Evolutionary conservation across 2,329 filamentous ascomycete species (phyloP).

Genomic region (Zasmidium angulare): DNA sequence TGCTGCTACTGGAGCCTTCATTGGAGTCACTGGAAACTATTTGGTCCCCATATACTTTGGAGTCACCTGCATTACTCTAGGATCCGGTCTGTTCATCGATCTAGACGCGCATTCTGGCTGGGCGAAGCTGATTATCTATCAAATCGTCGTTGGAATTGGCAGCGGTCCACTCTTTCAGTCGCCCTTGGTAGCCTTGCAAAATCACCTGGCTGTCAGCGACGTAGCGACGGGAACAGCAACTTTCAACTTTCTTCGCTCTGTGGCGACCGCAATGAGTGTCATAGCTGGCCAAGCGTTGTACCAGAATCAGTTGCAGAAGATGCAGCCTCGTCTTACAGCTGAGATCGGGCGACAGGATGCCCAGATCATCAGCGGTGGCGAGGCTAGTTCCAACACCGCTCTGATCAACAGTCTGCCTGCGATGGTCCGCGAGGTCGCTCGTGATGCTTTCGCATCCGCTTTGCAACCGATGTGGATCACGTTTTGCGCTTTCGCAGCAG

Average conservation of each 20-base stretch:
- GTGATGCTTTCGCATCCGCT: slow-evolving; percentile 42
- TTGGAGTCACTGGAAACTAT: slow-evolving; percentile 46
- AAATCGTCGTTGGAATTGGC: slow-evolving; percentile 61
- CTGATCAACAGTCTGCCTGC: slow-evolving; percentile 54
- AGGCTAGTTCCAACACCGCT: slow-evolving; percentile 60
- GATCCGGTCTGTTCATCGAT: slow-evolving; percentile 34
- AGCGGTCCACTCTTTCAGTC: slow-evolving; percentile 67
- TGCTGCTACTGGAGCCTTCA: slow-evolving; percentile 37
- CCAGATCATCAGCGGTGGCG: slow-evolving; percentile 56
- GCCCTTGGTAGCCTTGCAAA: slow-evolving; percentile 65
- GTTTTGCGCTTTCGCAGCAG: slow-evolving; percentile 40
- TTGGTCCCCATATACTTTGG: slow-evolving; percentile 54
- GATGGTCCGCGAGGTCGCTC: slow-evolving; percentile 37
- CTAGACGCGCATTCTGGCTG: slow-evolving; percentile 10
- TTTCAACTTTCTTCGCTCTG: slow-evolving; percentile 64
- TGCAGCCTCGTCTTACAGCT: slow-evolving; percentile 48
- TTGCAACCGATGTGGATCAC: slow-evolving; percentile 50
- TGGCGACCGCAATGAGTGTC: slow-evolving; percentile 65
- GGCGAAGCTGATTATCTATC: slow-evolving; percentile 44
- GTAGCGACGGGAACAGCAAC: slow-evolving; percentile 65
- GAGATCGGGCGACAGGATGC: slow-evolving; percentile 53
- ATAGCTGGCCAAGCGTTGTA: slow-evolving; percentile 73
- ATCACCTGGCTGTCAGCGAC: slow-evolving; percentile 58
- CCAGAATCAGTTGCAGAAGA: slow-evolving; percentile 66
- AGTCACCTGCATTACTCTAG: slow-evolving; percentile 37